A percentile compares a stretch with the other conserved stretches of the same genome.
Evolutionary conservation across 164 flowering plant genomes (phyloP).

Genomic region (Echeveria elegans): DNA sequence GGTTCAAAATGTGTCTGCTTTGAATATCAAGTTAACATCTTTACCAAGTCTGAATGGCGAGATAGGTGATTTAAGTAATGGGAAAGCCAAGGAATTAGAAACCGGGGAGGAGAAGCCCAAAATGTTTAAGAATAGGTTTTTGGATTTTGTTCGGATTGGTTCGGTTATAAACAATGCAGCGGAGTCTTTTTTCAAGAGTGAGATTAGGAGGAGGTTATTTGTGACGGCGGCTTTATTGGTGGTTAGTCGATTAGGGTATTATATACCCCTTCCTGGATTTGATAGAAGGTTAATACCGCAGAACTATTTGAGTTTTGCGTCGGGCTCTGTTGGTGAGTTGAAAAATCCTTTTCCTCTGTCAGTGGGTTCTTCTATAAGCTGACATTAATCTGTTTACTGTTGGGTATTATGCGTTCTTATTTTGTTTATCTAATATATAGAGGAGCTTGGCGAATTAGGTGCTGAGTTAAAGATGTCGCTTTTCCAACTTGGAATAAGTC

Average conservation of each 20-base stretch:
- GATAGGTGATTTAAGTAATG: conserved; percentile 13
- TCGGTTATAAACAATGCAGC: conserved; percentile 72
- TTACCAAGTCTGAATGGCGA: conserved; percentile 19
- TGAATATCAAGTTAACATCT: conserved; percentile 22
- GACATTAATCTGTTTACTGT: too few species aligned
- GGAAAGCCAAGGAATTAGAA: conserved; percentile 14
- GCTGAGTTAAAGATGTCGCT: conserved; percentile 87
- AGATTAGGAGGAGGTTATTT: conserved; percentile 85
- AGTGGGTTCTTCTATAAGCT: background rate
- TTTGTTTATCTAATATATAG: conserved; percentile 26
- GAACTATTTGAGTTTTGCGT: conserved; percentile 75
- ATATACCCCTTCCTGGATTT: conserved; percentile 91
- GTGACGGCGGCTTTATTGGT: conserved; percentile 72
- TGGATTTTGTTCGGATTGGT: conserved; percentile 59
- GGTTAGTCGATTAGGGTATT: conserved; percentile 87
- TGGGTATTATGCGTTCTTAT: too few species aligned
- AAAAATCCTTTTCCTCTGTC: background rate
- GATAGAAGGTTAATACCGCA: conserved; percentile 83
- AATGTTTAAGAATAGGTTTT: conserved; percentile 57
- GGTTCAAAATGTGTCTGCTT: conserved; percentile 15
- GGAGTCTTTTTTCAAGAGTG: conserved; percentile 92
- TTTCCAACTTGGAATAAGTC: conserved; percentile 97
- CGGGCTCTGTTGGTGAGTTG: conserved; percentile 76
- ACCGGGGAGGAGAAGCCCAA: conserved; percentile 21
- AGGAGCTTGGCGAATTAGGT: conserved; percentile 71